Evolutionary conservation across 2,329 filamentous ascomycete species (phyloP).

Genomic region (Tolypocladium album): DNA sequence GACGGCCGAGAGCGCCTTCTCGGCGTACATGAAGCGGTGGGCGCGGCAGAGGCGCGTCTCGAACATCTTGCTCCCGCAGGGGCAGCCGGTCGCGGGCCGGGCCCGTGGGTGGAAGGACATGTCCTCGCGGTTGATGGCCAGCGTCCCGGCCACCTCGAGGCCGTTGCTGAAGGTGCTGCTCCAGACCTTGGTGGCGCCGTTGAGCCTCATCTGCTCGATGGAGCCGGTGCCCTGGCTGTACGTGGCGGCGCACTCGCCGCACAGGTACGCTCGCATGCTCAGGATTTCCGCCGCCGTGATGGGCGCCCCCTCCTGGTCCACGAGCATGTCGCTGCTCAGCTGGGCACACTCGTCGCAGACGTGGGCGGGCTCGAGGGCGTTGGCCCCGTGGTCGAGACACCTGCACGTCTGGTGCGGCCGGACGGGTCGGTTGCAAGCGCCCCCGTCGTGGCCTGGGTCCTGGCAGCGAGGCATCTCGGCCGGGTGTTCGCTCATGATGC

Average conservation of each 20-base stretch:
- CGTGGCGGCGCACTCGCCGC: constrained; percentile 14
- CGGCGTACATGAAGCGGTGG: constrained; percentile 20
- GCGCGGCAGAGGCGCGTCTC: constrained; percentile 19
- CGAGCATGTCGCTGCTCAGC: constrained; percentile 8
- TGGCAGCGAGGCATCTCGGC: not conserved
- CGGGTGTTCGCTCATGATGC: not conserved
- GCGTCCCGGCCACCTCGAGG: not conserved
- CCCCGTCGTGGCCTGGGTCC: not conserved
- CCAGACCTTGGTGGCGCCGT: constrained; percentile 14
- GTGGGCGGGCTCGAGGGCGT: not conserved
- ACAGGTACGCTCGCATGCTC: constrained; percentile 25
- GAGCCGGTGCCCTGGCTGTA: constrained; percentile 1
- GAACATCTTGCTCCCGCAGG: constrained; percentile 24
- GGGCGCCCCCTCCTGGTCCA: constrained; percentile 1
- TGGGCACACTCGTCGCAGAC: constrained; percentile 14
- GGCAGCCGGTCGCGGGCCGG: constrained; percentile 22
- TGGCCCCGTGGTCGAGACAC: not conserved
- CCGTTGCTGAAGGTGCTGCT: constrained; percentile 7
- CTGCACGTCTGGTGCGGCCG: not conserved
- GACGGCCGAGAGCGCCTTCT: constrained; percentile 11
- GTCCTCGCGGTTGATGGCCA: not conserved
- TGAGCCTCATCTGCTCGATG: not conserved
- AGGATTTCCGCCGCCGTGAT: constrained; percentile 13
- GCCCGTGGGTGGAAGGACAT: not conserved
- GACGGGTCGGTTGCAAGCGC: not conserved